These are phyloP conservation scores for Pyrrhoderma lamaoense DNA, from an alignment of 1,284 basidiomycete genomes.

Conservation along the genomic window DNA sequence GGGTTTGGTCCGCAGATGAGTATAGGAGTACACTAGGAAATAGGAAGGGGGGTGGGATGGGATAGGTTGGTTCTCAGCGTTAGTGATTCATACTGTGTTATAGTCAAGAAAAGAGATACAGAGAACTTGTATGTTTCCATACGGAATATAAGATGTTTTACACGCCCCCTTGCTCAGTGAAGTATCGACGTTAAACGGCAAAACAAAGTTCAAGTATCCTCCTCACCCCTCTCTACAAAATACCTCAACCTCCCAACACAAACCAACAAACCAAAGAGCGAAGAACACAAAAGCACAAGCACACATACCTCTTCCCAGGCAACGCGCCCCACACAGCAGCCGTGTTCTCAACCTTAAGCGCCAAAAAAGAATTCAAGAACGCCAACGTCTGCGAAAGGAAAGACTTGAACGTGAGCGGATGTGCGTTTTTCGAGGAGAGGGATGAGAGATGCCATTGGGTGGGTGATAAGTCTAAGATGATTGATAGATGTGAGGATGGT, in stretches of 20 bases:
- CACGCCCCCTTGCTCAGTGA: not conserved
- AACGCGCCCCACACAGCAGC: slow-evolving; percentile 88
- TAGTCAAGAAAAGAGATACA: too few relatives aligned
- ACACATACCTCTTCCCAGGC: slow-evolving; percentile 65
- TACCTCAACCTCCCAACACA: too few relatives aligned
- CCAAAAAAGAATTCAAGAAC: slow-evolving; percentile 90
- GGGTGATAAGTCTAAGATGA: slow-evolving; percentile 79
- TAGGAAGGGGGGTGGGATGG: not conserved
- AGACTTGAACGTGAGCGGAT: slow-evolving; percentile 51
- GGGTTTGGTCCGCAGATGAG: slow-evolving; percentile 49
- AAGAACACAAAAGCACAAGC: slow-evolving; percentile 5
- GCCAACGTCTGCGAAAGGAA: slow-evolving; percentile 81
- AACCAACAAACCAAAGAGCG: too few relatives aligned
- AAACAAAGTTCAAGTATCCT: slow-evolving; percentile 12
- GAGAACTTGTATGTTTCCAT: too few relatives aligned
- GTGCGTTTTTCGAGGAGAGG: slow-evolving; percentile 29
- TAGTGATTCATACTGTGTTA: too few relatives aligned
- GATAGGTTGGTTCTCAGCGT: too few relatives aligned
- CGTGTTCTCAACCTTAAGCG: slow-evolving; percentile 85
- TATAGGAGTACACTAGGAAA: slow-evolving; percentile 70
- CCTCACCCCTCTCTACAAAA: too few relatives aligned
- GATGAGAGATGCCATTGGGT: slow-evolving; percentile 72
- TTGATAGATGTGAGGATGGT: slow-evolving; percentile 62
- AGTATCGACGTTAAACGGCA: too few relatives aligned
- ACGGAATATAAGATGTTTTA: too few relatives aligned